Conservation (phyloP, 768 basidiomycete genomes). For the Tylopilus vinaceipallidus region DNA sequence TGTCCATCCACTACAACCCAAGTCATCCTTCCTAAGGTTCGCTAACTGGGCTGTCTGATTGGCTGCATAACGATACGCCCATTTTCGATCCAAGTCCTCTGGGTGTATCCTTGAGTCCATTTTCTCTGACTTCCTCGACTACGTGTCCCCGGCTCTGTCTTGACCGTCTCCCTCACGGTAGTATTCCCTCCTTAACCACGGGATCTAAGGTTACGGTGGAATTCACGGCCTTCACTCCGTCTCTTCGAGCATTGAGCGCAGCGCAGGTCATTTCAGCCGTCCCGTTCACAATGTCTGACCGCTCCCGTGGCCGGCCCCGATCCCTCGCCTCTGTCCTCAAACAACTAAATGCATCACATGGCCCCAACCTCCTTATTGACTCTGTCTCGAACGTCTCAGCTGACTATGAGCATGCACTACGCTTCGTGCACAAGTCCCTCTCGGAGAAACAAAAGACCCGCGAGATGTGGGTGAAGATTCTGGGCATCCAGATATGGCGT, state of each 20-base stretch:
- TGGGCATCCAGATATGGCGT: conserved; percentile 42
- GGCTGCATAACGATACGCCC: neutral
- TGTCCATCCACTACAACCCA: neutral
- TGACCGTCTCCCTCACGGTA: conserved; percentile 12
- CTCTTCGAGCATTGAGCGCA: conserved; percentile 33
- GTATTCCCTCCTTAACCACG: conserved; percentile 10
- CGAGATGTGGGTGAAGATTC: conserved; percentile 8
- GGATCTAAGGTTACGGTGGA: conserved; percentile 29
- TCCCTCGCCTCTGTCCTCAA: conserved; percentile 39
- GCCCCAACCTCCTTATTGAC: conserved; percentile 30
- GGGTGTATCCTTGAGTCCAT: conserved; percentile 9
- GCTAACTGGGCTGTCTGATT: neutral
- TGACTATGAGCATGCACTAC: conserved; percentile 25
- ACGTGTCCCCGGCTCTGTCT: conserved; percentile 22
- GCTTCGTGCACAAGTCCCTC: conserved; percentile 4
- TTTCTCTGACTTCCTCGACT: conserved; percentile 5
- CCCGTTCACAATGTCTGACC: conserved; percentile 40
- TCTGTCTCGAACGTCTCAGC: conserved; percentile 41
- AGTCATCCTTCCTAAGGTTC: neutral
- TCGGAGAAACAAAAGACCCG: conserved; percentile 13
- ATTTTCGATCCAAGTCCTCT: conserved; percentile 4
- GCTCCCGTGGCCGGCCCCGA: conserved; percentile 36
- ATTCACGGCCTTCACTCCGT: conserved; percentile 39
- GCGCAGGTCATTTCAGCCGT: conserved; percentile 42
- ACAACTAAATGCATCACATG: conserved; percentile 28